Evolutionary conservation across 306 rosid species (phyloP), one percentile per base, ranked within the genome.

Genomic region (Urtica urens): DNA sequence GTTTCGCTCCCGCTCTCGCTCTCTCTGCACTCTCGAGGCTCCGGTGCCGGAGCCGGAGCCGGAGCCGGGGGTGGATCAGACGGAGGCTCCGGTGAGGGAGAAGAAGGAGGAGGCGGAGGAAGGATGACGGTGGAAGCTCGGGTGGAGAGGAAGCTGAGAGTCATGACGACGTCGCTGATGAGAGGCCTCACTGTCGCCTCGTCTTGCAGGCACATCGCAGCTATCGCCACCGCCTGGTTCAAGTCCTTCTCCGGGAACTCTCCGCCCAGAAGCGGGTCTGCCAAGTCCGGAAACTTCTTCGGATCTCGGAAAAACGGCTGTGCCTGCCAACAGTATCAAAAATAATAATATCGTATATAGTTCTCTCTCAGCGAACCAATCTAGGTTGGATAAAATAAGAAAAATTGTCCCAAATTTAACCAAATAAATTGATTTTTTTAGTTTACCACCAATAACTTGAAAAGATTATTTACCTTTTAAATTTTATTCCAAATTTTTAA

Each of bases 151-250:
- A 83, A 88, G 53, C 93, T 81, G 6, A 88, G 68, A 51, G 97
- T 78, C 10, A 74, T 64, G 24, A 83, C 86, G 42, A 81, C 84
- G 50, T 88, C 97, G 46, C 77, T 75, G 75, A 88, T 88, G 49
- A 88, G 66, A 38, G 97, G 97, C 45, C 97, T 86, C 0, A 78
- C 97, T 33, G 67, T 67, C 35, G 83, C 49, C 76, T 88, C 95
- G 53, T 88, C 95, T 65, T 88, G 97, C 51, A 88, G 66, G 59
- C 95, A 88, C 97, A 88, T 88, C 26, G 97, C 86, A 19, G 95
- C 83, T 18, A 83, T 71, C 46, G 95, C 97, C 19, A 88, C 97
- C 6, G 77, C 83, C 66, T 88, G 97, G 58, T 88, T 81, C 29
- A 88, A 57, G 67, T 88, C 97, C 59, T 81, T 88, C 34, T 88